These are phyloP conservation scores for Fusarium anguioides DNA, from an alignment of 2,329 filamentous ascomycete species.

Conservation along the genomic window DNA sequence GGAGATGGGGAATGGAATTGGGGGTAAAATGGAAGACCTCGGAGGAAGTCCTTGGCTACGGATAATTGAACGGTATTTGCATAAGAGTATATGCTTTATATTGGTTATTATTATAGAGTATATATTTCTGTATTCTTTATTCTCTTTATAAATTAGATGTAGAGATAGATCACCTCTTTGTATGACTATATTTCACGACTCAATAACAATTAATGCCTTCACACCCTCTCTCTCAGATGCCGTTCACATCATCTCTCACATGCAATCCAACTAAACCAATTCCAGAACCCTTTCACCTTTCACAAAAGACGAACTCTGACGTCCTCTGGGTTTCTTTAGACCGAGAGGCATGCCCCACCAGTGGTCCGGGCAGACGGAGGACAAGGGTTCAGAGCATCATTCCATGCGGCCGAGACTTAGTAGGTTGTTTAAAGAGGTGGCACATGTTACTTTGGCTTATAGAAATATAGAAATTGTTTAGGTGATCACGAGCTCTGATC, in stretches of 20 bases:
- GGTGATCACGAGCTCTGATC: constrained; percentile 24
- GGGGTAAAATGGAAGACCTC: constrained; percentile 31
- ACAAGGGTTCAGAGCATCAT: constrained; percentile 36
- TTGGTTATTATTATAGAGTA: too few species aligned
- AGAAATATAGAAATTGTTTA: rapidly evolving
- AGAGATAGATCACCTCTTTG: too few species aligned
- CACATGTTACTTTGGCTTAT: constrained; percentile 1
- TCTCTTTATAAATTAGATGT: too few species aligned
- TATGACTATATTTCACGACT: too few species aligned
- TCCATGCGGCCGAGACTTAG: constrained; percentile 43
- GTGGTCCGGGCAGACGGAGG: constrained; percentile 46
- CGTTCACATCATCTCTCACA: constrained; percentile 17
- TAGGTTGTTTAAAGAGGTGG: not conserved
- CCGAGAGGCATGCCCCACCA: constrained; percentile 26
- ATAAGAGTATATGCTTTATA: too few species aligned
- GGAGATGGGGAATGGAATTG: constrained; percentile 22
- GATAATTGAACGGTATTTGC: too few species aligned
- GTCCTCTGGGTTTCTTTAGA: constrained; percentile 10
- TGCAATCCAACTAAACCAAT: not conserved
- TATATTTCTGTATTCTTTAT: too few species aligned
- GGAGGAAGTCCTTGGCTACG: constrained; percentile 10
- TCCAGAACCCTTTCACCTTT: too few species aligned
- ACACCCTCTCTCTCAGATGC: constrained; percentile 12
- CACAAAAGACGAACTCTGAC: constrained; percentile 29
- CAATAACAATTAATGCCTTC: constrained; percentile 1